A percentile compares a stretch with the other conserved stretches of the same genome.
Conservation (phyloP, 306 rosid species). For the Cucumis melo region DNA sequence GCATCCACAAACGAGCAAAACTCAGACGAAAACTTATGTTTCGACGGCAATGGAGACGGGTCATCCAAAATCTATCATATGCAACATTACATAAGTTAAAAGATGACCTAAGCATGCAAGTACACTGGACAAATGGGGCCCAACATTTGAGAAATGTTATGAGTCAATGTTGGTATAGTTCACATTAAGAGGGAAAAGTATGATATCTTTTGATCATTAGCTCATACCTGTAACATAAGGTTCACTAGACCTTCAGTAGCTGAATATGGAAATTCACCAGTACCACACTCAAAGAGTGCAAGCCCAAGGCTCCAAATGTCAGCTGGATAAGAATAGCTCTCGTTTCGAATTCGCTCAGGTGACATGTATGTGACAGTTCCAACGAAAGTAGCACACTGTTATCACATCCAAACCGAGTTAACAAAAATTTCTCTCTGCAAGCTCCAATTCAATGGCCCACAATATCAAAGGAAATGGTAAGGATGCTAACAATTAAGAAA, state of each 20-base stretch:
- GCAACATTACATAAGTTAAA: not conserved
- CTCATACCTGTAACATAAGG: constrained; percentile 87
- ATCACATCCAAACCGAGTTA: constrained; percentile 10
- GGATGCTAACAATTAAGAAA: not conserved
- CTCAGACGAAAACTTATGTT: constrained; percentile 70
- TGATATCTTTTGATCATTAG: not conserved
- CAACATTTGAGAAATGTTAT: not conserved
- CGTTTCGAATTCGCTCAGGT: constrained; percentile 93
- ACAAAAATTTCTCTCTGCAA: not conserved
- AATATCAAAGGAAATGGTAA: not conserved
- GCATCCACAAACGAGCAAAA: constrained; percentile 84
- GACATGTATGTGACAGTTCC: constrained; percentile 97
- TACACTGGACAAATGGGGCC: not conserved
- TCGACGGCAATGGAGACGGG: constrained; percentile 85
- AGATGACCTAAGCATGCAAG: not conserved
- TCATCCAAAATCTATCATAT: constrained; percentile 75
- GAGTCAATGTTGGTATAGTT: not conserved
- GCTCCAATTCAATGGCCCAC: not conserved
- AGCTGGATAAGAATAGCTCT: constrained; percentile 93
- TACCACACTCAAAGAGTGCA: constrained; percentile 90
- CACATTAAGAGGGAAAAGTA: not conserved
- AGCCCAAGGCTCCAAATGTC: constrained; percentile 99
- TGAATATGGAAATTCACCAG: constrained; percentile 94
- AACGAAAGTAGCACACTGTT: constrained; percentile 89
- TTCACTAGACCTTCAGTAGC: constrained; percentile 89